Evolutionary conservation across 1,139 yeast species (phyloP).

Genomic region (Yamadazyma buinensis): DNA sequence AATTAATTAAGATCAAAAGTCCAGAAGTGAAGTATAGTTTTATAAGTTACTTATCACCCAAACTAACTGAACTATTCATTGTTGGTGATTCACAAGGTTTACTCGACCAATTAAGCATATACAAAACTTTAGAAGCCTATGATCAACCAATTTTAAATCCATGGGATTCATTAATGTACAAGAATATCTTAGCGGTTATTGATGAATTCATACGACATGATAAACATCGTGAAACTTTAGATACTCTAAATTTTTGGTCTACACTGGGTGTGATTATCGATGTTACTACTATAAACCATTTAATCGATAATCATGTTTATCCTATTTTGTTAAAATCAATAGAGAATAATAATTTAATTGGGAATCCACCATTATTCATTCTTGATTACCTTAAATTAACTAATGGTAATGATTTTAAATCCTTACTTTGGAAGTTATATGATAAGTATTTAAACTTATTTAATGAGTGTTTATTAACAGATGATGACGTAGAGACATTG

Average conservation of each 20-base stretch:
- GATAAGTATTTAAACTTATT: slow-evolving; percentile 9
- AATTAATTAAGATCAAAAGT: slow-evolving; percentile 5
- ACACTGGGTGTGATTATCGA: slow-evolving; percentile 3
- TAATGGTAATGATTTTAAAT: slow-evolving; percentile 1
- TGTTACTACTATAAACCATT: slow-evolving; percentile 4
- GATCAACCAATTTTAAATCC: slow-evolving; percentile 11
- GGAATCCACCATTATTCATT: slow-evolving; percentile 9
- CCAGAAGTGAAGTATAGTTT: slow-evolving; percentile 9
- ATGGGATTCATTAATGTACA: slow-evolving; percentile 13
- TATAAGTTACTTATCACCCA: slow-evolving; percentile 6
- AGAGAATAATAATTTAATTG: slow-evolving; percentile 8
- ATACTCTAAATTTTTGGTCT: slow-evolving; percentile 9
- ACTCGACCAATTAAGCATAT: slow-evolving; percentile 1
- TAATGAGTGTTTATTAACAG: slow-evolving; percentile 1
- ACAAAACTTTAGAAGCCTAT: slow-evolving; percentile 5
- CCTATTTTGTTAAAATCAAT: slow-evolving; percentile 7
- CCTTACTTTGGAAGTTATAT: slow-evolving; percentile 8
- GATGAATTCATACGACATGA: background rate
- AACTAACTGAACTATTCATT: slow-evolving; percentile 2
- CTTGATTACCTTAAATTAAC: slow-evolving; percentile 10
- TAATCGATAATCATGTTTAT: slow-evolving; percentile 8
- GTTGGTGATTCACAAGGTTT: slow-evolving; percentile 5
- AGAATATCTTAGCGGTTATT: slow-evolving; percentile 3
- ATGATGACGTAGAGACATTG: slow-evolving; percentile 3
- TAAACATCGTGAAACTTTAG: slow-evolving; percentile 7